These are phyloP conservation scores for Isabelozyma gotoi DNA, from an alignment of 805 yeast genomes.

Conservation along the genomic window DNA sequence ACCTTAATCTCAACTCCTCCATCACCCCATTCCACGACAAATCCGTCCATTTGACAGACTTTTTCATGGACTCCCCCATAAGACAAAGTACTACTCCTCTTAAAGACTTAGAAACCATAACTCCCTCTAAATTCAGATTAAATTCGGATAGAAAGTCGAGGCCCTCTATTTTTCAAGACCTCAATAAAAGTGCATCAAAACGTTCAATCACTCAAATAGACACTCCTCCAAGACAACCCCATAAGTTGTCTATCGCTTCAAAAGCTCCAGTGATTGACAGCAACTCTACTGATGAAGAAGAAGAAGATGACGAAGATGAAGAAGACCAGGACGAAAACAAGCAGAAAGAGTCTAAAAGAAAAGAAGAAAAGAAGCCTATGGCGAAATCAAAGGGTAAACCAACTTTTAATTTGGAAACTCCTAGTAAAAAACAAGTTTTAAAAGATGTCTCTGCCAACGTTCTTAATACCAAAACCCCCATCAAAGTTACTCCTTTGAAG, in stretches of 20 bases:
- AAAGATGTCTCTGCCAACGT: constrained; percentile 15
- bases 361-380: constrained; percentile 1
- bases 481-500: constrained; percentile 5
- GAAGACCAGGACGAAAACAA: constrained; percentile 9
- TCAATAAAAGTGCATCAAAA: constrained; percentile 28
- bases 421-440: constrained; percentile 28
- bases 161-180: constrained; percentile 20
- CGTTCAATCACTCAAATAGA: constrained; percentile 36
- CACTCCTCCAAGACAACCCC: constrained; percentile 37
- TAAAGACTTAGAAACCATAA: constrained; percentile 36
- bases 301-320: constrained; percentile 15
- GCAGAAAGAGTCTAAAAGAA: constrained; percentile 1
- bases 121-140: constrained; percentile 38
- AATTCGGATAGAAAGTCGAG: constrained; percentile 9
- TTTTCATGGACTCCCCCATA: constrained; percentile 46
- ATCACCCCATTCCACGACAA: constrained; percentile 46
- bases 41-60: constrained; percentile 40
- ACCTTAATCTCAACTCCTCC: constrained; percentile 18
- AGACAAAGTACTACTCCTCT: constrained; percentile 28
- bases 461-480: constrained; percentile 1
- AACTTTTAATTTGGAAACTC: constrained; percentile 24
- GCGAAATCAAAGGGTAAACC: constrained; percentile 4
- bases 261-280: constrained; percentile 8
- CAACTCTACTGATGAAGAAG: constrained; percentile 7
- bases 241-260: constrained; percentile 22